Base-by-base conservation (phyloP, 2,329 filamentous ascomycete genomes). In the Sarocladium strictum region DNA sequence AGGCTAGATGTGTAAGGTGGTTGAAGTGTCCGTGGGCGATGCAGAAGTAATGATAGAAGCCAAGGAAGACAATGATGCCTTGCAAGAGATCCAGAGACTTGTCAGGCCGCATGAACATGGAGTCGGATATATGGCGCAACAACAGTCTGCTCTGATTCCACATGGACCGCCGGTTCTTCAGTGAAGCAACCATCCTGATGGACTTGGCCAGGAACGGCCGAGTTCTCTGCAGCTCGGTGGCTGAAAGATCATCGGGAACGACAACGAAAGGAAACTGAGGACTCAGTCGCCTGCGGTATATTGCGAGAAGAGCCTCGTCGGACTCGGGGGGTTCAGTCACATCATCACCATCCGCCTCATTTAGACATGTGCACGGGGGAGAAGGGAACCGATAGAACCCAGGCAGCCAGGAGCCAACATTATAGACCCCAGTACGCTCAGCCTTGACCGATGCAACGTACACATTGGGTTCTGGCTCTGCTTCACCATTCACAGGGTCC, bases 11-110 rank as follows among this genome's bases (percentile, higher is more conserved):
- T 40, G 56, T 26, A 15, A 57, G 53, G 27, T 14, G 53, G 38
- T 38, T 55, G 49, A 57, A 55, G 47, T 55, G 47, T 23, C 56
- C 56, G 55, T 57, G 56, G 38, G 56, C 56, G 50, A 57, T 53
- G 55, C 56, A 57, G 37, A 57, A 57, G 53, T 57, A 57, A 50
- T 57, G 56, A 50, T 47, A 55, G 53, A 57, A 57, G 38, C 56
- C 53, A 23, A 57, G 53, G 40, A 55, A 57, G 38, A 57, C 56
- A 27, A 57, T 53, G 38, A 57, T 35, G 38, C 53, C 41, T 53
- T 57, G 56, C 47, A 57, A 27, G 21, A 57, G 56, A 41, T 57
- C 56, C 11, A 57, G 33, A 26, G 56, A 53, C 53, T 53, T 57
- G 23, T 53, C 49, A 24, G 53, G 49, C 4, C 49, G 21, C 49